Evolutionary conservation across 2,329 filamentous ascomycete genomes (phyloP), one percentile per base, ranked within the genome.

Genomic region (Neofusicoccum sp.): DNA sequence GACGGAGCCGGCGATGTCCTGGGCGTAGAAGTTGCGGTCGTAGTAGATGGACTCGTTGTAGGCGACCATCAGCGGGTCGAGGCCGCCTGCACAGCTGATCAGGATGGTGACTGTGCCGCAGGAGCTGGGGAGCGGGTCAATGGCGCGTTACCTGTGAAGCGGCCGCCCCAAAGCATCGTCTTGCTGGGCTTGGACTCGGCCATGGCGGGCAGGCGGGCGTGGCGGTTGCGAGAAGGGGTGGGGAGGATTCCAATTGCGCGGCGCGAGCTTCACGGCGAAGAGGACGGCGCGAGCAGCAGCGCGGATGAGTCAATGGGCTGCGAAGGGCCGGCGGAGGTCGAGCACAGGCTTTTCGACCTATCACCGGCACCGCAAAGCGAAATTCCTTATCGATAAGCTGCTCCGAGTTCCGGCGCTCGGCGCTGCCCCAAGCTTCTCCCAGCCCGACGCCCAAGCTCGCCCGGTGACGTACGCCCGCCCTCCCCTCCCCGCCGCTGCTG

Each of bases 41-140:
- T 89, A 93, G 72, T 85, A 86, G 67, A 96, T 88, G 58, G 85
- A 89, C 69, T 88, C 87, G 74, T 96, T 96, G 81, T 93, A 96
- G 66, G 89, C 82, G 63, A 87, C 83, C 91, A 96, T 96, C 57
- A 96, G 83, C 58, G 91, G 90, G 76, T 96, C 90, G 66, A 93
- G 85, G 67, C 85, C 89, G 79, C 90, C 89, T 89, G 68, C 7
- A 36, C n/a, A 24, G 54, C 36, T 44, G 26, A 31, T 56, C 16
- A 59, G 30, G 36, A 34, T 24, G 16, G 28, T 36, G 38, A 58
- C 12, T 53, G 3, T 26, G 33, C 28, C 31, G 16, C n/a, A 20
- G 36, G 26, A 33, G 8, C 1, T 9, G 14, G 31, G 28, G 34
- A 26, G 20, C 26, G 28, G 36, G 34, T 14, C 36, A 48, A 38